Percentiles rank a stretch among this genome's conserved stretches.
phyloP scores from a whole-genome alignment of 495 filamentous ascomycete species.

The Penicillium crystallinum region DNA sequence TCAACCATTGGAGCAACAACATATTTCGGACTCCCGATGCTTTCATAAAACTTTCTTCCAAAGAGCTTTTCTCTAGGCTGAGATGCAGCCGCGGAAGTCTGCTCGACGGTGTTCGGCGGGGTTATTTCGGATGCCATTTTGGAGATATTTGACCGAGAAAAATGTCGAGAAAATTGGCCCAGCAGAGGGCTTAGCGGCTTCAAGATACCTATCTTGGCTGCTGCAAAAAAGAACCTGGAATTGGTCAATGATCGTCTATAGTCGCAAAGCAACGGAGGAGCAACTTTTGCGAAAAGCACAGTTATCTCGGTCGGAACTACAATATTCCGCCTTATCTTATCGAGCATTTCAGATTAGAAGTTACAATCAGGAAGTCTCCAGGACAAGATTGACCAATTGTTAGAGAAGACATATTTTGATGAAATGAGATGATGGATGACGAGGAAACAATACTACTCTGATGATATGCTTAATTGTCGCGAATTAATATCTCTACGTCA shows the following conservation, averaged over 20 bases:
- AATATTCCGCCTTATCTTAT: constrained; percentile 31
- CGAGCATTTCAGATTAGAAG: not conserved
- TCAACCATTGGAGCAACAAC: constrained; percentile 98
- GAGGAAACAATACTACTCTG: not conserved
- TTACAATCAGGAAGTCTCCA: not conserved
- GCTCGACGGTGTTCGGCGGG: constrained; percentile 11
- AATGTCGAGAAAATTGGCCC: constrained; percentile 21
- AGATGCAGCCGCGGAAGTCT: constrained; percentile 14
- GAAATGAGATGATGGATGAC: not conserved
- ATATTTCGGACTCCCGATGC: constrained; percentile 82
- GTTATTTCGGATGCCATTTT: constrained; percentile 29
- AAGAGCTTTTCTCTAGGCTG: constrained; percentile 53
- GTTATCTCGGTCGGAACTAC: constrained; percentile 26
- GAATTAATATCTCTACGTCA: not conserved
- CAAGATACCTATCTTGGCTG: constrained; percentile 31
- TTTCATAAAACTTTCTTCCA: constrained; percentile 88
- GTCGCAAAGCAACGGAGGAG: constrained; percentile 1
- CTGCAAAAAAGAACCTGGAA: not conserved
- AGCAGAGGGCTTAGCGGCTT: constrained; percentile 24
- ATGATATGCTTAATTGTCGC: not conserved
- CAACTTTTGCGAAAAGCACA: constrained; percentile 10
- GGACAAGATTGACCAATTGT: no score
- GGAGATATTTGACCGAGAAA: constrained; percentile 3
- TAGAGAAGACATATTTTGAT: not conserved
- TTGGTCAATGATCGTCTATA: not conserved